phyloP scores from a whole-genome alignment of 176 grass and related monocot genomes.

The Puya raimondii region DNA sequence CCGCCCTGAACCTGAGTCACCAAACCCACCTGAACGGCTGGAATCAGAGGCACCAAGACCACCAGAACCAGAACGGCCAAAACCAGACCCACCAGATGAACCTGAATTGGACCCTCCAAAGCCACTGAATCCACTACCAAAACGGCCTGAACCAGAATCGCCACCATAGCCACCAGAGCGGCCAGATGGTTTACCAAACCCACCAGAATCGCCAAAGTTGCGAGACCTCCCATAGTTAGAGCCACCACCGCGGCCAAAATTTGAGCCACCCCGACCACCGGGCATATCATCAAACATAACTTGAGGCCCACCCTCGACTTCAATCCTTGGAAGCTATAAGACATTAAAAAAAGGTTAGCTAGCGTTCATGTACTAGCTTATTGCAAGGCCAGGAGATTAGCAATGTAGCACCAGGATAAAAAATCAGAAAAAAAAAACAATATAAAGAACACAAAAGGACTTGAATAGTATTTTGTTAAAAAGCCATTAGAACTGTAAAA shows the following conservation, averaged over 20 bases:
- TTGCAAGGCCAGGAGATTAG: neutral
- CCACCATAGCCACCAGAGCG: constrained; percentile 23
- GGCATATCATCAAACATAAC: constrained; percentile 57
- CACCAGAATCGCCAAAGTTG: constrained; percentile 29
- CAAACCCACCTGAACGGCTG: constrained; percentile 35
- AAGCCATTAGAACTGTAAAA: too few relatives aligned
- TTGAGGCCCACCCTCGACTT: constrained; percentile 33
- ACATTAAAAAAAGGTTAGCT: constrained; percentile 8
- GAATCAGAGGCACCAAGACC: constrained; percentile 10
- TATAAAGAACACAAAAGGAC: neutral
- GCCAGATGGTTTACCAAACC: constrained; percentile 20
- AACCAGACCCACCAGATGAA: neutral
- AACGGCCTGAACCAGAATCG: neutral
- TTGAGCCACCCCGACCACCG: constrained; percentile 41
- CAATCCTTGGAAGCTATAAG: constrained; percentile 69
- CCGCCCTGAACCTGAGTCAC: constrained; percentile 22
- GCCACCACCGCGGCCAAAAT: constrained; percentile 36
- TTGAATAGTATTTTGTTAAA: neutral
- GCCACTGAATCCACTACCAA: constrained; percentile 1
- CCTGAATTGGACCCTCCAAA: neutral
- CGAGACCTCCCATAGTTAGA: constrained; percentile 27
- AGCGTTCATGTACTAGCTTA: neutral
- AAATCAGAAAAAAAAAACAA: neutral
- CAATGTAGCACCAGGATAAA: neutral
- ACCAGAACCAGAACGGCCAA: constrained; percentile 10